phyloP scores from a whole-genome alignment of 2,329 filamentous ascomycete species.

The Penicillium sp. region DNA sequence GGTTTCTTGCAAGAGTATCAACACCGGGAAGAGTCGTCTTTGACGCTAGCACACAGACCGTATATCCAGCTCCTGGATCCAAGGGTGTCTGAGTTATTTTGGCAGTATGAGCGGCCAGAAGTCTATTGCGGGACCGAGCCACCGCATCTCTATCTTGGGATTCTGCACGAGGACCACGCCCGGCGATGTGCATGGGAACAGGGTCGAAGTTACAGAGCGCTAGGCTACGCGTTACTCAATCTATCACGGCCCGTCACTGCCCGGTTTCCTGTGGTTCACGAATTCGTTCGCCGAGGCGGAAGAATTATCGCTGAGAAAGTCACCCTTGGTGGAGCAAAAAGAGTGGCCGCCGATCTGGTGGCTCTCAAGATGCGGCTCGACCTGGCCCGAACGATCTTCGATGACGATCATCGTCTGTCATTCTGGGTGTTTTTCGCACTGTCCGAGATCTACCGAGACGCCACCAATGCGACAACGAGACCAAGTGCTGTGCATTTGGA shows the following conservation, averaged over 20 bases:
- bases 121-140: conserved; percentile 18
- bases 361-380: conserved; percentile 25
- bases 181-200: conserved; percentile 58
- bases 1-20: conserved; percentile 40
- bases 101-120: conserved; percentile 39
- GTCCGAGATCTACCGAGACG: conserved; percentile 28
- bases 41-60: too few species aligned
- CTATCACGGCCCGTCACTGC: conserved; percentile 27
- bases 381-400: conserved; percentile 16
- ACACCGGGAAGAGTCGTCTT: too few species aligned
- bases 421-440: conserved; percentile 40
- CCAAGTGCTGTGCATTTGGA: conserved; percentile 21
- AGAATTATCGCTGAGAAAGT: conserved; percentile 34
- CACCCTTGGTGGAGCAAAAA: conserved; percentile 22
- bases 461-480: conserved; percentile 11
- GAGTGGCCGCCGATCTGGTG: conserved; percentile 16
- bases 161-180: conserved; percentile 58
- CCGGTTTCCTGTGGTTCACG: conserved; percentile 25
- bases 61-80: conserved; percentile 43
- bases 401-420: conserved; percentile 6
- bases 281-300: conserved; percentile 38
- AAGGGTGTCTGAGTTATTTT: conserved; percentile 51
- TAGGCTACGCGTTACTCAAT: conserved; percentile 57
- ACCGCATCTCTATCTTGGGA: conserved; percentile 61
- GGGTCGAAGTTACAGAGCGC: conserved; percentile 49